Evolutionary conservation across 2,329 filamentous ascomycete species (phyloP), one percentile per base, ranked within the genome.

Genomic region (Penicillium sp.): DNA sequence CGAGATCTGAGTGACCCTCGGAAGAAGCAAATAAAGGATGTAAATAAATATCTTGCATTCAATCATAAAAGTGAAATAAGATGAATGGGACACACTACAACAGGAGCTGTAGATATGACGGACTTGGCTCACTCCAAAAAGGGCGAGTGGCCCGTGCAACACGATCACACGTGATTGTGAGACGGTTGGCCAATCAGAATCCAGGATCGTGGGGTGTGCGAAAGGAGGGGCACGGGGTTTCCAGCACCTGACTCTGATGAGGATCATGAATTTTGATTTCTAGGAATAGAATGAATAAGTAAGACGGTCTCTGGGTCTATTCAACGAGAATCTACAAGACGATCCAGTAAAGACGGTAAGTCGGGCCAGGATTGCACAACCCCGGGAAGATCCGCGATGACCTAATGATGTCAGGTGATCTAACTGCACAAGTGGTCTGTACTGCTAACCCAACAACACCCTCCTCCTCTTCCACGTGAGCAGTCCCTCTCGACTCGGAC

Each of bases 401-500:
- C 47, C 44, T 52, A 53, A 47, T 23, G 15, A 33, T 6, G 51
- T 71, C 70, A 71, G 67, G 69, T 72, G 70, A 71, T 53, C 24
- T 6, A 21, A 57, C 29, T 67, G 65, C 68, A 45, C 60, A 33
- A 23, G 33, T 59, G 69, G 68, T 63, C 47, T 12, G 18, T 63
- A 41, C 36, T 23, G 45, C 23, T 33, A 12, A 12, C 63, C 65
- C 61, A 49, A 66, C 33, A 57, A 12, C 41, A 31, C 51, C 56
- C 57, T 54, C 57, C 59, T 60, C 56, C 59, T 61, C 61, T 63
- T 67, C 71, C 72, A 74, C 72, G 72, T 74, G 72, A 74, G 70
- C 65, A 65, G 57, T 65, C 65, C 63, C 63, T 68, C 63, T 67
- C 61, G 66, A 67, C 66, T 65, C 64, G 63, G 56, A 59, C 59